phyloP scores from a whole-genome alignment of 129 eudicot species.

The Silybum marianum region DNA sequence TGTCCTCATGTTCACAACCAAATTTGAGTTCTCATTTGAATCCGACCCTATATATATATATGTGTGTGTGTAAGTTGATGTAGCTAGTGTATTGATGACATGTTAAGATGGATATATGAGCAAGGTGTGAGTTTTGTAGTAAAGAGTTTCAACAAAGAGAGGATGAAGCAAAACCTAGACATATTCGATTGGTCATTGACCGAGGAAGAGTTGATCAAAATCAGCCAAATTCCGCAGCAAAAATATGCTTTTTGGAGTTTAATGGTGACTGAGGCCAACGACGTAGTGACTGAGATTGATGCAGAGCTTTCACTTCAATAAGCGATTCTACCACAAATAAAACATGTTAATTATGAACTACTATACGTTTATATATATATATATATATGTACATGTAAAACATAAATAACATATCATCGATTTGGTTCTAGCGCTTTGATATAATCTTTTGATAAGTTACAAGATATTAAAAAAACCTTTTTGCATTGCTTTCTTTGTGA shows the following conservation, averaged over 20 bases:
- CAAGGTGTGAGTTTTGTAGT: constrained; percentile 58
- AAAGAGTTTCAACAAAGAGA: constrained; percentile 54
- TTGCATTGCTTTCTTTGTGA: no score
- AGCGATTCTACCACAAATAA: background rate
- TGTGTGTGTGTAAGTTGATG: background rate
- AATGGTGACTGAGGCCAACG: constrained; percentile 30
- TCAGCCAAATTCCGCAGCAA: constrained; percentile 50
- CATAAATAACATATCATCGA: background rate
- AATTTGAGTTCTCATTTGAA: no score
- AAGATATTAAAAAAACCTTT: no score
- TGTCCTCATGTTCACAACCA: no score
- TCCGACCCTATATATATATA: no score
- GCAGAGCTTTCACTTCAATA: constrained; percentile 41
- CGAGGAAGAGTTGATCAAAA: constrained; percentile 42
- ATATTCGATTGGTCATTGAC: constrained; percentile 53
- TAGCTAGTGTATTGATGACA: background rate
- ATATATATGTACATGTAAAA: no score
- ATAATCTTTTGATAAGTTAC: background rate
- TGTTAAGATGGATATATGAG: constrained; percentile 54
- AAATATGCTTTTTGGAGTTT: constrained; percentile 34
- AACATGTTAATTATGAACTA: background rate
- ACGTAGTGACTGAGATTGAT: constrained; percentile 44
- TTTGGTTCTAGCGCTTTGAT: background rate
- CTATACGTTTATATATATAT: background rate
- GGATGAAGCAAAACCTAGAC: constrained; percentile 50